These are phyloP conservation scores for Penicillium sp. DNA, from an alignment of 2,329 filamentous ascomycete species.

Conservation along the genomic window DNA sequence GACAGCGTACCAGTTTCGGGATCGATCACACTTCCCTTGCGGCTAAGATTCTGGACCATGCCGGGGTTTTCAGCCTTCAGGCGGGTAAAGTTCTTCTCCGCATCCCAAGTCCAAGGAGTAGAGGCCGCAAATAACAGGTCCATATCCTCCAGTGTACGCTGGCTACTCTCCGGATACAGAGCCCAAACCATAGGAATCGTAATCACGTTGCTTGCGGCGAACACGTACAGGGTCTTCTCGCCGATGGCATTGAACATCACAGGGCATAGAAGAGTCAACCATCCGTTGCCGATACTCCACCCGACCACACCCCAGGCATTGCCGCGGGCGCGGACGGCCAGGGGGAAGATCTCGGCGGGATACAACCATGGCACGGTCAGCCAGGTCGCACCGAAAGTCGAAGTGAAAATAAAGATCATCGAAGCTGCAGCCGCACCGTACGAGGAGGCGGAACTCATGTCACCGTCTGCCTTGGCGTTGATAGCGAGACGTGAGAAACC, in stretches of 20 bases:
- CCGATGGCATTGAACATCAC: conserved; percentile 61
- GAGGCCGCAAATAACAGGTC: conserved; percentile 66
- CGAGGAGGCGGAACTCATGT: conserved; percentile 45
- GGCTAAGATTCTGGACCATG: conserved; percentile 37
- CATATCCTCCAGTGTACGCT: conserved; percentile 71
- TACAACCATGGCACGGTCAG: conserved; percentile 61
- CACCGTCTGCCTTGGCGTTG: conserved; percentile 45
- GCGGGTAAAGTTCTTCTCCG: conserved; percentile 60
- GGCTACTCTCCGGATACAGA: conserved; percentile 68
- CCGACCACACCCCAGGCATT: conserved; percentile 73
- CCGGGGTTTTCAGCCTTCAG: conserved; percentile 59
- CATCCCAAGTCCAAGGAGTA: conserved; percentile 66
- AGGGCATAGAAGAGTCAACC: conserved; percentile 54
- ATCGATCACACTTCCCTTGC: conserved; percentile 33
- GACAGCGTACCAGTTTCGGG: conserved; percentile 28
- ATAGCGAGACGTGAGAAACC: conserved; percentile 56
- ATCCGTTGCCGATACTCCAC: conserved; percentile 71
- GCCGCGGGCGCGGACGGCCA: conserved; percentile 66
- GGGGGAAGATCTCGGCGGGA: conserved; percentile 68
- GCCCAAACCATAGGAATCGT: conserved; percentile 68
- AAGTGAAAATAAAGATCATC: conserved; percentile 67
- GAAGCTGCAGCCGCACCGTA: conserved; percentile 63
- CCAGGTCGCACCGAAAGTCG: conserved; percentile 62
- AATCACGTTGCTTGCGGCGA: conserved; percentile 62
- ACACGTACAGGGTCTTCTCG: conserved; percentile 70